Conservation (phyloP, 2,329 filamentous ascomycete genomes). For the Curvularia eragrostidis region DNA sequence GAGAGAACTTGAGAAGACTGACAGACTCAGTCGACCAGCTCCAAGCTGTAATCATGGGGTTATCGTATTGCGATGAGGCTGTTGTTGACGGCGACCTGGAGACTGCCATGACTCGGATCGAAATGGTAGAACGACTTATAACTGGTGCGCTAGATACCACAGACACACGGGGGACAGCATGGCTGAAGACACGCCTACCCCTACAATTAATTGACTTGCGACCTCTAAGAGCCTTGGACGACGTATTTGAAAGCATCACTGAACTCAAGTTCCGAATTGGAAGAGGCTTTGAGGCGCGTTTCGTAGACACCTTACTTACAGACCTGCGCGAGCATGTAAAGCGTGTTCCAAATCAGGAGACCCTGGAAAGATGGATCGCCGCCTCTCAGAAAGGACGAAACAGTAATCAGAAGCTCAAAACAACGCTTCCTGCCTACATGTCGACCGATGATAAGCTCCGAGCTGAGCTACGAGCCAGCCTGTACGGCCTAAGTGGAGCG, state of each 20-base stretch:
- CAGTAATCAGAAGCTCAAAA: conserved; percentile 69
- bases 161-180: conserved; percentile 37
- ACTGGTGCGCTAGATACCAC: conserved; percentile 67
- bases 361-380: conserved; percentile 83
- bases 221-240: conserved; percentile 77
- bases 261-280: conserved; percentile 82
- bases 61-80: conserved; percentile 77
- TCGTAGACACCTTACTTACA: conserved; percentile 76
- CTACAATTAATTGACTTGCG: conserved; percentile 71
- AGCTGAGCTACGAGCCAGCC: conserved; percentile 69
- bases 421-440: conserved; percentile 78
- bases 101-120: conserved; percentile 77
- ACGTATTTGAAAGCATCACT: conserved; percentile 77
- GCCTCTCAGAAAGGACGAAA: conserved; percentile 76
- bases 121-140: conserved; percentile 79
- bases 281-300: conserved; percentile 82
- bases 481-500: conserved; percentile 81
- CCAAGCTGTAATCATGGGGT: conserved; percentile 75
- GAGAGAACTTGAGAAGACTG: conserved; percentile 84
- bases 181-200: conserved; percentile 45
- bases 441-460: conserved; percentile 74
- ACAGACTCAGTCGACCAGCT: conserved; percentile 85
- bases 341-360: conserved; percentile 72
- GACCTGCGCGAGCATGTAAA: conserved; percentile 84
- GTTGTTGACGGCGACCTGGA: conserved; percentile 87